Evolutionary conservation across 139 green algal species (phyloP).

Genomic region (Coelastrella sp.): DNA sequence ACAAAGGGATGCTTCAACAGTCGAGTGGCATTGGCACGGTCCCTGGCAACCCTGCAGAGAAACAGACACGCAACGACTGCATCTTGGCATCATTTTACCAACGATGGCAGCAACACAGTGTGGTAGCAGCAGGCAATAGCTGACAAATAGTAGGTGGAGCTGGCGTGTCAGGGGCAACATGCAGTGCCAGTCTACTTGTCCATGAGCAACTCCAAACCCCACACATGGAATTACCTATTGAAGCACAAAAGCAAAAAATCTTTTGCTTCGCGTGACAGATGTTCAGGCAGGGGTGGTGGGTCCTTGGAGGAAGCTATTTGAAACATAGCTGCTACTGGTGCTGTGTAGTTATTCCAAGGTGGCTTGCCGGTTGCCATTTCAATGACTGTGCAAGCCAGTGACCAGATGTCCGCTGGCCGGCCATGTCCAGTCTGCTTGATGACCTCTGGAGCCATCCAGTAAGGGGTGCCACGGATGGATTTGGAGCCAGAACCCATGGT

Average conservation of each 20-base stretch:
- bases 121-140: not conserved
- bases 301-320: conserved; percentile 89
- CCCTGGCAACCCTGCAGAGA: conserved; percentile 68
- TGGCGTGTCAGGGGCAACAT: not conserved
- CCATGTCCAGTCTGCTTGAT: conserved; percentile 90
- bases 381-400: conserved; percentile 94
- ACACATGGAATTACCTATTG: conserved; percentile 63
- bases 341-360: conserved; percentile 58
- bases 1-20: conserved; percentile 89
- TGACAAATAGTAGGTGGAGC: not conserved
- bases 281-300: conserved; percentile 79
- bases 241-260: conserved; percentile 98
- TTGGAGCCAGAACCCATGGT: conserved; percentile 87
- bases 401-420: conserved; percentile 96
- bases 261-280: conserved; percentile 79
- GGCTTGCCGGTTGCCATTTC: conserved; percentile 92
- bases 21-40: conserved; percentile 75
- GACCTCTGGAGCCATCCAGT: conserved; percentile 99
- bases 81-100: not conserved
- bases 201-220: not conserved
- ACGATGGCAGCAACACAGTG: not conserved
- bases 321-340: conserved; percentile 85
- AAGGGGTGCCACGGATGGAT: conserved; percentile 94
- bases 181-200: not conserved
- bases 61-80: not conserved